Conservation (phyloP, 768 basidiomycete species). For the Boletales sp. region DNA sequence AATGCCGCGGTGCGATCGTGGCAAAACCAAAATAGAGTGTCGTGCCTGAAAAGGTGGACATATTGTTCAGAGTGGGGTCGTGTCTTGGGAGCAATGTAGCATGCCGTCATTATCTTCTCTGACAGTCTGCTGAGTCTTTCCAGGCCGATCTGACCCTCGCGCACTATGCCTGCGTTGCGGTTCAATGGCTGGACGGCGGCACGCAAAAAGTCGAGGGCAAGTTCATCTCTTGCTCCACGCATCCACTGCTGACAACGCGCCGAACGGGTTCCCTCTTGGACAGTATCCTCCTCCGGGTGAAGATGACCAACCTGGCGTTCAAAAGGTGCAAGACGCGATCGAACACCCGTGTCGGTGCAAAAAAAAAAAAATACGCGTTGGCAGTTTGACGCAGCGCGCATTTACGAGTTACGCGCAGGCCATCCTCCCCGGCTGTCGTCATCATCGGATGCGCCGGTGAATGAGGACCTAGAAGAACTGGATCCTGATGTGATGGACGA, state of each 20-base stretch:
- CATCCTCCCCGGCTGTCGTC: constrained; percentile 1
- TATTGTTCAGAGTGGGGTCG: constrained; percentile 84
- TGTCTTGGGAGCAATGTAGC: constrained; percentile 76
- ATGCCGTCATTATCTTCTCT: background rate
- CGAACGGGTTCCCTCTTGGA: constrained; percentile 76
- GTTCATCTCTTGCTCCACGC: background rate
- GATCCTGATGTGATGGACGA: constrained; percentile 54
- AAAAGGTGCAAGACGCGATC: constrained; percentile 72
- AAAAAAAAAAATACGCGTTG: constrained; percentile 94
- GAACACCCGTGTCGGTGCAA: constrained; percentile 73
- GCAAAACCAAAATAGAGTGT: constrained; percentile 77
- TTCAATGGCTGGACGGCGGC: constrained; percentile 89
- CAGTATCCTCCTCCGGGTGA: constrained; percentile 77
- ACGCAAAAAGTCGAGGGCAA: constrained; percentile 95
- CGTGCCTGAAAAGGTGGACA: constrained; percentile 80
- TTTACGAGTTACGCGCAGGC: constrained; percentile 50
- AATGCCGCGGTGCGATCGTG: constrained; percentile 92
- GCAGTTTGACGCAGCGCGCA: constrained; percentile 67
- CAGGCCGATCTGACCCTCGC: constrained; percentile 90
- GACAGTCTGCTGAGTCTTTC: background rate
- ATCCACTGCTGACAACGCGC: background rate
- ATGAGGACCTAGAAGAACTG: constrained; percentile 19
- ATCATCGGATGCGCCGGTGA: background rate
- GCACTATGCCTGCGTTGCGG: constrained; percentile 88
- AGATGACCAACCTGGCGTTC: constrained; percentile 87